These are phyloP conservation scores for Rhodotorula diobovata DNA, from an alignment of 768 basidiomycete species.

Conservation along the genomic window DNA sequence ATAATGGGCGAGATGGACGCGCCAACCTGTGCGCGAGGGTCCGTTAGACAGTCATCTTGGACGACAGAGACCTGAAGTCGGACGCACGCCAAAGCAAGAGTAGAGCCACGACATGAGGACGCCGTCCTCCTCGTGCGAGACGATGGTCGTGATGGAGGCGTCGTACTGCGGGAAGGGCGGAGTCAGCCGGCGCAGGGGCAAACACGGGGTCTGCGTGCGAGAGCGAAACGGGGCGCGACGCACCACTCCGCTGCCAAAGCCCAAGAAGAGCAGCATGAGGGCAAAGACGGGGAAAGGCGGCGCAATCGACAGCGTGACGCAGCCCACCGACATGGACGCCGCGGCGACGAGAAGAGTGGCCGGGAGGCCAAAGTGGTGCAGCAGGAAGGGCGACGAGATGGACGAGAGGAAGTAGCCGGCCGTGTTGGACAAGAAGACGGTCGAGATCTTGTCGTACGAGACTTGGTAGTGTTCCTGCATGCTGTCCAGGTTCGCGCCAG, in stretches of 20 bases:
- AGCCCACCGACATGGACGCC: constrained; percentile 2
- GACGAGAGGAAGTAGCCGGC: constrained; percentile 29
- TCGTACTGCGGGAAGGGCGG: constrained; percentile 20
- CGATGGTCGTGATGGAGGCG: constrained; percentile 23
- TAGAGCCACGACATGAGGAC: constrained; percentile 28
- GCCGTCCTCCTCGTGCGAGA: constrained; percentile 34
- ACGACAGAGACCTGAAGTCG: neutral
- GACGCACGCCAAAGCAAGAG: constrained; percentile 19
- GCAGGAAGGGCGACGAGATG: constrained; percentile 29
- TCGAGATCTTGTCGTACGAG: constrained; percentile 33
- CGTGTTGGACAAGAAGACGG: constrained; percentile 34
- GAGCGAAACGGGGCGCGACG: too few species aligned
- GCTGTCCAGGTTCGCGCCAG: constrained; percentile 27
- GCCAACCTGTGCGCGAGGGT: constrained; percentile 18
- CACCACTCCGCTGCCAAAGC: constrained; percentile 31
- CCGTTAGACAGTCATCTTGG: neutral
- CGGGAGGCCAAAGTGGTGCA: constrained; percentile 39
- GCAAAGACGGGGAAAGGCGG: constrained; percentile 37
- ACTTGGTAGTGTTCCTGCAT: constrained; percentile 37
- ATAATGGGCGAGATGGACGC: constrained; percentile 34
- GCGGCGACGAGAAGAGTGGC: constrained; percentile 23
- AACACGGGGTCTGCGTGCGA: neutral
- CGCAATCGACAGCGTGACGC: constrained; percentile 18
- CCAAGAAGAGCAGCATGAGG: constrained; percentile 25
- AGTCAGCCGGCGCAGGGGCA: neutral